Evolutionary conservation across 371 early-diverging fungal species (phyloP).

Genomic region (Apophysomyces ossiformis): DNA sequence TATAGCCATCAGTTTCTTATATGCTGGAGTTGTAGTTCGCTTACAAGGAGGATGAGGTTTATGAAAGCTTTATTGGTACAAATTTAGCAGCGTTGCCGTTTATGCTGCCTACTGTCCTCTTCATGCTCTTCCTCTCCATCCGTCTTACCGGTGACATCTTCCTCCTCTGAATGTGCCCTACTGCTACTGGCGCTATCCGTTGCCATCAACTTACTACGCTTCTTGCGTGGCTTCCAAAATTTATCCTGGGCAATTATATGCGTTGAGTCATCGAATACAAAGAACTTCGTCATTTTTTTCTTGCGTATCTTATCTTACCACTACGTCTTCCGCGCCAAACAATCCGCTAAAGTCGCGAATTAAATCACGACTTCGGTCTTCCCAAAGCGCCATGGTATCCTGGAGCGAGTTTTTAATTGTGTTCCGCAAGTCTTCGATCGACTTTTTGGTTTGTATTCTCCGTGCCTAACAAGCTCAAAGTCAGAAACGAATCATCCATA

Average conservation of each 20-base stretch:
- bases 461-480: constrained; percentile 56
- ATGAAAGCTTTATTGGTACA: constrained; percentile 9
- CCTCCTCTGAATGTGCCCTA: constrained; percentile 11
- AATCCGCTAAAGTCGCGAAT: constrained; percentile 70
- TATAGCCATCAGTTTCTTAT: too few relatives aligned
- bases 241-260: constrained; percentile 12
- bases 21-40: not conserved
- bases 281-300: not conserved
- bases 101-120: not conserved
- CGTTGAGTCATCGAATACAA: not conserved
- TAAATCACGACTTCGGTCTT: constrained; percentile 73
- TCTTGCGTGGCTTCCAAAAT: constrained; percentile 10
- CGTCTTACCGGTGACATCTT: not conserved
- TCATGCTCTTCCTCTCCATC: constrained; percentile 12
- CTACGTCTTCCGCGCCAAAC: constrained; percentile 73
- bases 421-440: constrained; percentile 66
- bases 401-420: constrained; percentile 53
- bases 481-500: not conserved
- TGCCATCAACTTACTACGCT: constrained; percentile 19
- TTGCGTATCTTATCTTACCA: constrained; percentile 32
- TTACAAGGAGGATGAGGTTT: not conserved
- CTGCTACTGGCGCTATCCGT: constrained; percentile 11
- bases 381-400: constrained; percentile 73
- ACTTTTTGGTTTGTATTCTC: constrained; percentile 77
- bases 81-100: constrained; percentile 7